Evolutionary conservation across 345 rosid genomes (phyloP).

Genomic region (Boechera divaricarpa): DNA sequence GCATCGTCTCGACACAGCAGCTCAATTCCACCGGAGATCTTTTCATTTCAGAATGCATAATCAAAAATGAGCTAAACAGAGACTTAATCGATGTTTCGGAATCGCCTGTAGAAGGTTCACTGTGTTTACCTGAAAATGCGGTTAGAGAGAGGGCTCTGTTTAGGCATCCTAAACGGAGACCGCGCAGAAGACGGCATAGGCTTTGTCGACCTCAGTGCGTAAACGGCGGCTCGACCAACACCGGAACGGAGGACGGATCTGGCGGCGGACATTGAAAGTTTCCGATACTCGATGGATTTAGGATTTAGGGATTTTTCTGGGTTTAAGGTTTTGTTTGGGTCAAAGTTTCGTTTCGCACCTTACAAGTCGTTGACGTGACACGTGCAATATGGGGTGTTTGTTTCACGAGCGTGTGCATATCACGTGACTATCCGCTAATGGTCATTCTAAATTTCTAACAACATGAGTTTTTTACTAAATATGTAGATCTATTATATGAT

Average conservation of each 20-base stretch:
- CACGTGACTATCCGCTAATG: not conserved
- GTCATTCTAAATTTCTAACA: not conserved
- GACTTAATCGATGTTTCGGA: not conserved
- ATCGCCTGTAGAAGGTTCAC: not conserved
- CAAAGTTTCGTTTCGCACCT: not conserved
- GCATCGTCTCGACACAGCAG: slow-evolving; percentile 74
- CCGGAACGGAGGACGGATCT: slow-evolving; percentile 70
- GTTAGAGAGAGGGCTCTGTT: slow-evolving; percentile 55
- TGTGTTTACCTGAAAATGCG: slow-evolving; percentile 67
- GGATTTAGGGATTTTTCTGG: slow-evolving; percentile 14
- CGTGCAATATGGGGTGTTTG: not conserved
- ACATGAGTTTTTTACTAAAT: not conserved
- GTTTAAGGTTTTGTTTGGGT: not conserved
- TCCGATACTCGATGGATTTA: not conserved
- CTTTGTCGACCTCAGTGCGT: slow-evolving; percentile 47
- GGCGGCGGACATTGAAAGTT: slow-evolving; percentile 64
- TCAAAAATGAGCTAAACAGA: not conserved
- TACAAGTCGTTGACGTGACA: slow-evolving; percentile 2
- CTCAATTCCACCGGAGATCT: slow-evolving; percentile 86
- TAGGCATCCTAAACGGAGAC: slow-evolving; percentile 55
- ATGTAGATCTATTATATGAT: not conserved
- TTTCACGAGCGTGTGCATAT: not conserved
- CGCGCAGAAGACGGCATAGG: slow-evolving; percentile 43
- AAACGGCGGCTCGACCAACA: slow-evolving; percentile 44
- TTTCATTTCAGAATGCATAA: not conserved